A percentile compares a stretch with the other conserved stretches of the same genome.
These are phyloP conservation scores for Calonectria honghensis DNA, from an alignment of 2,329 filamentous ascomycete species.

Conservation along the genomic window DNA sequence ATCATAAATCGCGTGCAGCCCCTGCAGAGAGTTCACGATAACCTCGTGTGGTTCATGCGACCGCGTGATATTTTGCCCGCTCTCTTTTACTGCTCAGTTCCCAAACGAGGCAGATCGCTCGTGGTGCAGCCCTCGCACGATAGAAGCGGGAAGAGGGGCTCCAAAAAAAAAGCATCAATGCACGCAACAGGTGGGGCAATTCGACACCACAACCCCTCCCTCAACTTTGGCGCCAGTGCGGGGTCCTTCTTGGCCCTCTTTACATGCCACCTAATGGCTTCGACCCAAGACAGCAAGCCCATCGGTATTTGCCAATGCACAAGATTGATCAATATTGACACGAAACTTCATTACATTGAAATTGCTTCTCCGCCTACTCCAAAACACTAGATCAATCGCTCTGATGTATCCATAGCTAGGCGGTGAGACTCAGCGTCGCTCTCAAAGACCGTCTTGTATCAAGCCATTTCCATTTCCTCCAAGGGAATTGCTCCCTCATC, in stretches of 20 bases:
- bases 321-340: neutral
- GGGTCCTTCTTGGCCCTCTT: slow-evolving; percentile 25
- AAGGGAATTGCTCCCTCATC: neutral
- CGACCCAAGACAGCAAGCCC: neutral
- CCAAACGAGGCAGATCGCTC: neutral
- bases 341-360: neutral
- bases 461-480: neutral
- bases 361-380: neutral
- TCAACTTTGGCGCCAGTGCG: slow-evolving; percentile 25
- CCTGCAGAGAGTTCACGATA: neutral
- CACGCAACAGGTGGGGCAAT: slow-evolving; percentile 29
- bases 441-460: neutral
- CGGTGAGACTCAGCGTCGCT: neutral
- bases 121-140: neutral
- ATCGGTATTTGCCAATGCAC: neutral
- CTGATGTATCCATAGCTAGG: neutral
- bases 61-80: neutral
- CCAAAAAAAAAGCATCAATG: slow-evolving; percentile 33
- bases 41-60: neutral
- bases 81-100: neutral
- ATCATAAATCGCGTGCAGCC: slow-evolving; percentile 12
- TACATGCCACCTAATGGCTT: slow-evolving; percentile 15
- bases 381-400: neutral
- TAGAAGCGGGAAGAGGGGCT: neutral
- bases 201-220: slow-evolving; percentile 31